Evolutionary conservation across 768 basidiomycete genomes (phyloP).

Genomic region (Lyophyllum semitale): DNA sequence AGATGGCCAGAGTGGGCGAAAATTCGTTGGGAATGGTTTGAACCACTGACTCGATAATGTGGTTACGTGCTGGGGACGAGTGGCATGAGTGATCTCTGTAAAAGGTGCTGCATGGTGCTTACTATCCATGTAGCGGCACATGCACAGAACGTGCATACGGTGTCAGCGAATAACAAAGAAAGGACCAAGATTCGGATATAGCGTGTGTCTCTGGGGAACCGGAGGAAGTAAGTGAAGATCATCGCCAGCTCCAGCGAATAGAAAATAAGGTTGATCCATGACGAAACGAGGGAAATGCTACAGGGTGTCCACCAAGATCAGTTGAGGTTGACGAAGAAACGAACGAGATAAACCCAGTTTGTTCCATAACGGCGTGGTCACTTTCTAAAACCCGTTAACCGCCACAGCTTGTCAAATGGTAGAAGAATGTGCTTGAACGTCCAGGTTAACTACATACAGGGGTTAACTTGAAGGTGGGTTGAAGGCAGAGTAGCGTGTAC

Average conservation of each 20-base stretch:
- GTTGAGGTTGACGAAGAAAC: neutral
- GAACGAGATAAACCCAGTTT: too few species aligned
- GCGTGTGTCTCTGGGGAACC: neutral
- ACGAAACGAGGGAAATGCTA: conserved; percentile 9
- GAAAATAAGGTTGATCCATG: conserved; percentile 17
- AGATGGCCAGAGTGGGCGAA: neutral
- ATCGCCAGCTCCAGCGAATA: conserved; percentile 10
- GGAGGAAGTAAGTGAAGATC: conserved; percentile 2
- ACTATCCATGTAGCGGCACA: conserved; percentile 13
- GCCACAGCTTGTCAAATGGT: too few species aligned
- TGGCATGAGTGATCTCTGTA: neutral
- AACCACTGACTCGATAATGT: conserved; percentile 1
- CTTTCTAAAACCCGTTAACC: too few species aligned
- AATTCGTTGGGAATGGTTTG: neutral
- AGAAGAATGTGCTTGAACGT: too few species aligned
- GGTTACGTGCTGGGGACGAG: neutral
- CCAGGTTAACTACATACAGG: too few species aligned
- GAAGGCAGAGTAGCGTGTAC: too few species aligned
- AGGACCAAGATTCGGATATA: conserved; percentile 5
- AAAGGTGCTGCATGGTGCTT: neutral
- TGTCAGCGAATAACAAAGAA: conserved; percentile 2
- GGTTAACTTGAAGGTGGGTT: too few species aligned
- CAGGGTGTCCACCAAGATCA: neutral
- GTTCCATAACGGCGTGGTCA: too few species aligned
- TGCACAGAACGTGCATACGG: conserved; percentile 3